Evolutionary conservation across 306 rosid species (phyloP), one percentile per base, ranked within the genome.

Genomic region (Quercus wislizeni): DNA sequence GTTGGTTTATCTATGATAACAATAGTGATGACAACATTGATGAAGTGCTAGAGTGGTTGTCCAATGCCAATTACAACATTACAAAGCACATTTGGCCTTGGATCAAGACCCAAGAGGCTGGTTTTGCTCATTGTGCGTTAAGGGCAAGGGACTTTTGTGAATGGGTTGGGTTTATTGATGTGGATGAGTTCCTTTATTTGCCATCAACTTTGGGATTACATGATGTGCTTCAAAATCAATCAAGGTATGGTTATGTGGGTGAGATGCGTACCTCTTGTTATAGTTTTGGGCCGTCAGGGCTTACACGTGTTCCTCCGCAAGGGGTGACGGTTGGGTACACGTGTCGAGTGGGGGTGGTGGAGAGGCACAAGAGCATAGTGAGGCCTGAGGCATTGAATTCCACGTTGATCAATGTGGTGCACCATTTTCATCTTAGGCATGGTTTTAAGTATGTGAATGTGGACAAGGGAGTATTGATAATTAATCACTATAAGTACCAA

Each of bases 301-400:
- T 77, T 4, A 84, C 27, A 35, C 76, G 25, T 1, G 75, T 83
- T 14, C 97, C 96, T 0, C 21, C 11, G 0, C 81, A 83, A 68
- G 98, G 98, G 0, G 92, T 94, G 23, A 87, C 38, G 73, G 89
- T 86, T 3, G 97, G 97, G 25, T 94, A 94, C 88, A 90, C 91
- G 2, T 90, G 97, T 57, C 87, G 97, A 0, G 2, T 87, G 33
- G 81, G 35, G 0, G 80, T 12, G 0, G 74, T 83, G 2, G 97
- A 94, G 83, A 86, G 97, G 80, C 97, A 94, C 87, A 94, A 94
- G 89, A 92, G 97, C 43, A 90, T 94, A 2, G 89, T 94, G 71
- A 89, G 77, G 55, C 97, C 96, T 0, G 98, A 92, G 55, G 97
- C 87, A 0, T 3, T 94, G 74, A 88, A 86, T 58, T 79, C 87